These are phyloP conservation scores for Letharia columbiana DNA, from an alignment of 495 filamentous ascomycete genomes.

Conservation along the genomic window DNA sequence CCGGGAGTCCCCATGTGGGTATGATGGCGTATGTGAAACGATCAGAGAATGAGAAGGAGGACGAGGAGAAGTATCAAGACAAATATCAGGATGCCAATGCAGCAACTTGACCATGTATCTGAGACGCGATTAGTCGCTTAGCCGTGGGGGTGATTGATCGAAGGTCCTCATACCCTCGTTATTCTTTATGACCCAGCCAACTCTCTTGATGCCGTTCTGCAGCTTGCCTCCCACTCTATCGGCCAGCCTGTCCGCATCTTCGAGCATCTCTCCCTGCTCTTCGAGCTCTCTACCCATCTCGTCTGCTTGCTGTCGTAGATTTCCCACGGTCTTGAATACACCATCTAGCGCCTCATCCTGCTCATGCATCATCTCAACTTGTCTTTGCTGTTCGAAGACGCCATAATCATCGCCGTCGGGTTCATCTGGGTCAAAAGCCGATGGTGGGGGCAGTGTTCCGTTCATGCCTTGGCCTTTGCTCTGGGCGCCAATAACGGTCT, in stretches of 20 bases:
- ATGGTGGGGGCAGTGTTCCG: constrained; percentile 57
- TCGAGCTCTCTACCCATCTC: constrained; percentile 93
- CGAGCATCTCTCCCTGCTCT: constrained; percentile 76
- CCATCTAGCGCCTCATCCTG: constrained; percentile 90
- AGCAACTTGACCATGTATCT: constrained; percentile 84
- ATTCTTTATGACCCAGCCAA: constrained; percentile 73
- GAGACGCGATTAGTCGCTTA: constrained; percentile 29
- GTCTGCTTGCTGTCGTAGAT: constrained; percentile 78
- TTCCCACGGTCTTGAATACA: constrained; percentile 87
- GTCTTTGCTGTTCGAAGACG: constrained; percentile 87
- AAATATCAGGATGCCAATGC: constrained; percentile 76
- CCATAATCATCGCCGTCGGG: constrained; percentile 58
- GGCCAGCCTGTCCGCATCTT: constrained; percentile 69
- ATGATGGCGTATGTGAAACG: not conserved
- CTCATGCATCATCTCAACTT: constrained; percentile 84
- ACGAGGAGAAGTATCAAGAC: constrained; percentile 79
- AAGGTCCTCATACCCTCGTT: constrained; percentile 62
- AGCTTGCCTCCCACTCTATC: constrained; percentile 83
- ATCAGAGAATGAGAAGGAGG: constrained; percentile 53
- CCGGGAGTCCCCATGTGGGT: not conserved
- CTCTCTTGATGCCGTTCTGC: constrained; percentile 73
- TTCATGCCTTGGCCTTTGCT: constrained; percentile 23
- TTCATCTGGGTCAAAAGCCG: constrained; percentile 50
- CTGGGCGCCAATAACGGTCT: constrained; percentile 21
- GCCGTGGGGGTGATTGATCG: constrained; percentile 7